phyloP scores from a whole-genome alignment of 2,329 filamentous ascomycete species.

The Phoma sp. region DNA sequence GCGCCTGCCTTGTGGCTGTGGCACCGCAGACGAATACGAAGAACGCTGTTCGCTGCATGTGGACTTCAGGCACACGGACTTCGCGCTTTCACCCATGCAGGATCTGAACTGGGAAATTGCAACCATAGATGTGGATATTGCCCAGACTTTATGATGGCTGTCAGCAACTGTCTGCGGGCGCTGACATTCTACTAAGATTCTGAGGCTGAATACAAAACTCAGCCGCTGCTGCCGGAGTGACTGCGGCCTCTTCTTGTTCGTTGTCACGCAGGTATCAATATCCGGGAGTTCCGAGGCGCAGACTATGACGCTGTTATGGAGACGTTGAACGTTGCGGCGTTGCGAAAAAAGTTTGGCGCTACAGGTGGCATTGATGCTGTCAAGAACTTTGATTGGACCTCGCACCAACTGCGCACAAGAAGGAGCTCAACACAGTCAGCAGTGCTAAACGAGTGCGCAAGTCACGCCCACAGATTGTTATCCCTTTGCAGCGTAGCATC shows the following conservation, averaged over 20 bases:
- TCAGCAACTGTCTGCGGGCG: not conserved
- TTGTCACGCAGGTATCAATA: not conserved
- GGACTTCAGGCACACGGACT: conserved; percentile 2
- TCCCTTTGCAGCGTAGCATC: conserved; percentile 2
- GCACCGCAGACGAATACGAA: conserved; percentile 8
- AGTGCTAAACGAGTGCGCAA: conserved; percentile 3
- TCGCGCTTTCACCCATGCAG: not conserved
- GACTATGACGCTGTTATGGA: conserved; percentile 16
- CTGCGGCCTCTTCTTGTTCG: not conserved
- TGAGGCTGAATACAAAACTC: not conserved
- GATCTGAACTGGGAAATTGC: conserved; percentile 6
- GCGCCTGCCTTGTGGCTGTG: conserved; percentile 4
- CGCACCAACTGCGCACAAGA: not conserved
- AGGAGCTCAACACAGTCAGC: conserved; percentile 3
- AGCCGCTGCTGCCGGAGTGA: no score
- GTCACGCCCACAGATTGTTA: not conserved
- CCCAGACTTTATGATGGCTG: conserved; percentile 1
- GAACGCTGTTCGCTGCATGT: not conserved
- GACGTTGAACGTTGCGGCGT: conserved; percentile 6
- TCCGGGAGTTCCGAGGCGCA: conserved; percentile 3
- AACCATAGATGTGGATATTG: conserved; percentile 1
- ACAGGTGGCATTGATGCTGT: not conserved
- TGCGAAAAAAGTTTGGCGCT: conserved; percentile 9
- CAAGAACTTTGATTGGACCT: conserved; percentile 1
- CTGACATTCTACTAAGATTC: not conserved